Evolutionary conservation across 306 rosid genomes (phyloP), one percentile per base, ranked within the genome.

Genomic region (Prunus padus): DNA sequence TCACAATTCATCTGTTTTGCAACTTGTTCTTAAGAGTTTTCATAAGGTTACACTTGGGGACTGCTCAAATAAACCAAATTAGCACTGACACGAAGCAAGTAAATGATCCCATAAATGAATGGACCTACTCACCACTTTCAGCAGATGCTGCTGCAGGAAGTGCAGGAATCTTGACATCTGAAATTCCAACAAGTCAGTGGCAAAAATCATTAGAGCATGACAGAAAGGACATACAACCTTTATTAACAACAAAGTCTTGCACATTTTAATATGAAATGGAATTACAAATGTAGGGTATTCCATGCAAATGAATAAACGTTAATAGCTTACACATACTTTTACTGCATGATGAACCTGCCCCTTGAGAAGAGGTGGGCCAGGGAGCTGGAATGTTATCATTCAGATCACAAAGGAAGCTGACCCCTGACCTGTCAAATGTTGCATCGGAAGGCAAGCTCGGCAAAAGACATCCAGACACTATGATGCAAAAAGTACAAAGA

Each of bases 381-480:
- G 92, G 97, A 79, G 99, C 99, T 26, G 97, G 92, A 84, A 95
- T 90, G 86, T 95, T 93, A 86, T 95, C 99, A 72, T 95, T 95
- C 60, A 95, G 83, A 86, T 95, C 99, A 79, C 97, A 95, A 72
- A 90, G 86, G 82, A 95, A 92, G 86, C 96, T 92, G 74, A 95
- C 83, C 68, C 97, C 99, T 3, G 97, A 84, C 73, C 60, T 76
- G 80, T 95, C 99, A 75, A 95, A 86, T 65, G 92, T 83, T 68
- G 97, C 97, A 81, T 95, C 96, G 3, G 97, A 95, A 49, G 99
- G 99, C 91, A 89, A 84, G 77, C 99, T 90, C 13, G 97, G 97
- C 76, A 92, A 83, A 71, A 95, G 93, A 81, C 99, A 95, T 68
- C 99, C 99, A 51, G 84, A 87, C 82, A 76, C 98, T 95, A 90